These are phyloP conservation scores for Cytospora piceicola DNA, from an alignment of 2,329 filamentous ascomycete genomes.

Conservation along the genomic window DNA sequence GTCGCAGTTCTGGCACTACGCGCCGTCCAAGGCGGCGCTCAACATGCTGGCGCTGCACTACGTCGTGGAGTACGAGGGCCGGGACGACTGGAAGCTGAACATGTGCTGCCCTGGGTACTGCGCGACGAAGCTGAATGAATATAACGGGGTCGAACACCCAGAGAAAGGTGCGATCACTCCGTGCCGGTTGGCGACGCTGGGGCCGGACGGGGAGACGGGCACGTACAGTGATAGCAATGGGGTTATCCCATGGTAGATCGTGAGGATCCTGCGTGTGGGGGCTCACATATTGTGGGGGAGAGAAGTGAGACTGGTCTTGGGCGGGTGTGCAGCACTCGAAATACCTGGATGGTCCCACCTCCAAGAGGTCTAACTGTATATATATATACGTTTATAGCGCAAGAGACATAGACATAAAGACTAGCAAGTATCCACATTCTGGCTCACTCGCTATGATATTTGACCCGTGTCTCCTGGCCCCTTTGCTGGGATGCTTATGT, in stretches of 20 bases:
- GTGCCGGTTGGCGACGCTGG: conserved; percentile 35
- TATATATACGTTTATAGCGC: neutral
- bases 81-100: conserved; percentile 38
- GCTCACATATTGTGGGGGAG: no score
- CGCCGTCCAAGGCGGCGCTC: conserved; percentile 37
- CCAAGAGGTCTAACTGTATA: neutral
- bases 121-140: conserved; percentile 36
- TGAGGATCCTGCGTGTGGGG: no score
- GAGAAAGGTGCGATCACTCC: conserved; percentile 35
- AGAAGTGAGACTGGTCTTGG: neutral
- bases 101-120: conserved; percentile 35
- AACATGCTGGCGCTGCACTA: conserved; percentile 36
- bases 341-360: neutral
- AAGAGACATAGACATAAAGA: neutral
- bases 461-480: neutral
- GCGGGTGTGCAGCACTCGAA: neutral
- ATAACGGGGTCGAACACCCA: conserved; percentile 24
- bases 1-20: conserved; percentile 31
- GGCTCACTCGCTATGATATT: neutral
- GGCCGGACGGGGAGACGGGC: conserved; percentile 33
- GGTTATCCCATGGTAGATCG: conserved; percentile 29
- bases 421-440: neutral
- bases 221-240: conserved; percentile 33
- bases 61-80: conserved; percentile 32
- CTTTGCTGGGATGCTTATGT: neutral